Evolutionary conservation across 2,329 filamentous ascomycete genomes (phyloP).

Genomic region (Penicillium expansum): DNA sequence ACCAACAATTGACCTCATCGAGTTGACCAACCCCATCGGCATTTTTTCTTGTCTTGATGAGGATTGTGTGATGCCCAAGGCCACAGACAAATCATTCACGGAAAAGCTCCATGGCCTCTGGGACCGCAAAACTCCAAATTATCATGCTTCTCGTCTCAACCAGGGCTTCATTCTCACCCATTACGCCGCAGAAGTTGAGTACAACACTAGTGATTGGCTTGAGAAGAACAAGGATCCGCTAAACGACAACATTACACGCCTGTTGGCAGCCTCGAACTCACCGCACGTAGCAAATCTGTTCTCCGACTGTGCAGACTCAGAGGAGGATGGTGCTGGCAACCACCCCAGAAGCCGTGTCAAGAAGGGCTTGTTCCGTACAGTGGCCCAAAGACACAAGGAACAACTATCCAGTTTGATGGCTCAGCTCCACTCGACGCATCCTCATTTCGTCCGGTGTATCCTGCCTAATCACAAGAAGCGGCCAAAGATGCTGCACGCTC

Average conservation of each 20-base stretch:
- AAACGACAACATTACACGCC: slow-evolving; percentile 91
- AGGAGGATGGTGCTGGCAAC: slow-evolving; percentile 63
- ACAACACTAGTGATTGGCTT: slow-evolving; percentile 89
- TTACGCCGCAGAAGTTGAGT: slow-evolving; percentile 97
- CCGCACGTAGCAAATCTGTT: slow-evolving; percentile 83
- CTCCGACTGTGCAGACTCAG: slow-evolving; percentile 77
- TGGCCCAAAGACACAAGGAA: slow-evolving; percentile 95
- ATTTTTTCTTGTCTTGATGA: slow-evolving; percentile 98
- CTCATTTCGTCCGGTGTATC: slow-evolving; percentile 97
- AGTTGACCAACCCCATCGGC: slow-evolving; percentile 93
- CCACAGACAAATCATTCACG: slow-evolving; percentile 93
- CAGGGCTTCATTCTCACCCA: slow-evolving; percentile 96
- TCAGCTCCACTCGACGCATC: slow-evolving; percentile 92
- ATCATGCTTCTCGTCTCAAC: slow-evolving; percentile 78
- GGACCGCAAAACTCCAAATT: slow-evolving; percentile 95
- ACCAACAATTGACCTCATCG: slow-evolving; percentile 95
- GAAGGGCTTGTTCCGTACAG: slow-evolving; percentile 94
- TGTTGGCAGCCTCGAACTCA: slow-evolving; percentile 78
- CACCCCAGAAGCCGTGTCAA: slow-evolving; percentile 79
- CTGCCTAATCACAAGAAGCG: slow-evolving; percentile 97
- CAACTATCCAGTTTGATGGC: slow-evolving; percentile 95
- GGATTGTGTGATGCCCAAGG: slow-evolving; percentile 98
- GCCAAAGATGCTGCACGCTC: slow-evolving; percentile 85
- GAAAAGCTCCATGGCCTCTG: slow-evolving; percentile 96
- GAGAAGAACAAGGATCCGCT: slow-evolving; percentile 99